Percentiles rank a stretch among this genome's conserved stretches.
Conservation (phyloP, 768 basidiomycete species). For the Lactifluus volemus region DNA sequence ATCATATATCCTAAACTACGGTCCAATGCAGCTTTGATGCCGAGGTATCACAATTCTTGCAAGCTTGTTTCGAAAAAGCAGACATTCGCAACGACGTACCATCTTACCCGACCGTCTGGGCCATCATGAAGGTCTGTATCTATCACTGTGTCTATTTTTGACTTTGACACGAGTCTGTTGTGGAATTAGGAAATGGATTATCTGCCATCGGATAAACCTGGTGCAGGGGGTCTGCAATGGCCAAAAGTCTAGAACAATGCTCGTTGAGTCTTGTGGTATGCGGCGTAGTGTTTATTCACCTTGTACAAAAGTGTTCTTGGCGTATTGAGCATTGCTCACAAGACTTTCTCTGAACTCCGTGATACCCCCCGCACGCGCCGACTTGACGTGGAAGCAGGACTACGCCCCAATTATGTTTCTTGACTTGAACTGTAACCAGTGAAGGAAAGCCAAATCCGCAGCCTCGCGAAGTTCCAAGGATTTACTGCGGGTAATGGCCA, state of each 20-base stretch:
- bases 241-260: not conserved
- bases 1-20: not conserved
- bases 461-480: not conserved
- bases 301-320: not conserved
- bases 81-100: conserved; percentile 2
- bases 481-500: not conserved
- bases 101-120: not conserved
- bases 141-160: not conserved
- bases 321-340: not conserved
- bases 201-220: conserved; percentile 8
- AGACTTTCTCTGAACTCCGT: not conserved
- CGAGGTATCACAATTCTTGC: conserved; percentile 6
- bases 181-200: conserved; percentile 4
- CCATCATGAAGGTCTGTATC: conserved; percentile 12
- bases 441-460: not conserved
- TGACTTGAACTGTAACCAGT: not conserved
- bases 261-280: not conserved
- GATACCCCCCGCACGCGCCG: not conserved
- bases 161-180: not conserved
- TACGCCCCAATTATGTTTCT: not conserved
- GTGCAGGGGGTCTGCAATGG: conserved; percentile 12
- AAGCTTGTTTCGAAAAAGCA: not conserved
- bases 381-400: not conserved
- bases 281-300: not conserved
- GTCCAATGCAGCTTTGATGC: conserved; percentile 6